Evolutionary conservation across 148 eudicot species (phyloP), one percentile per base, ranked within the genome.

Genomic region (Dysphania ambrosioides): DNA sequence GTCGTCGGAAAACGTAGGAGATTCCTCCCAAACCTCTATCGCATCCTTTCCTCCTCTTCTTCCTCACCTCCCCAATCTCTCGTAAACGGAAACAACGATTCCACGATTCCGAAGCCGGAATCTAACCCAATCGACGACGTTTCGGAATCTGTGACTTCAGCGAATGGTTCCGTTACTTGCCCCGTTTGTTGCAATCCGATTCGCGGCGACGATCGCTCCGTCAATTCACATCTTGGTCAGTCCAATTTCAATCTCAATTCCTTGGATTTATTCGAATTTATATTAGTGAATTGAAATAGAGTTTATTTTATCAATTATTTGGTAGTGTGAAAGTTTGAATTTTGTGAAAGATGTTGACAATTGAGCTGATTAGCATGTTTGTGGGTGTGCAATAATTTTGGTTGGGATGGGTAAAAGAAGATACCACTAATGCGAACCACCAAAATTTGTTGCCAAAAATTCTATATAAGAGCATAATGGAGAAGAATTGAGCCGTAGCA

Each of bases 171-270:
- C 75, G 91, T 82, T 16, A 69, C 27, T 66, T 90, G 96, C 70
- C 96, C 96, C 2, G 91, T 88, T 77, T 90, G 96, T 24, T 79
- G 74, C 3, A 69, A 35, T 66, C 38, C 72, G 62, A 80, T 90
- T 82, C 80, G 76, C 10, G 86, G 88, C 57, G 87, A 81, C 51
- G 82, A 88, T 72, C 66, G 60, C 24, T 27, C 67, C 32, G 71
- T 90, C 57, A 90, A 88, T 44, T 87, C 90, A 77, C 96, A 90
- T 81, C 79, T 90, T 23, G 96, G 92, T 88, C 8, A 67, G 73
- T 66, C 16, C 8, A 41, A 58, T 66, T 70, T 8, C 23, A 29
- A 53, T 23, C 27, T 27, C 1, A 18, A 24, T 30, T 27, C 72
- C n/a, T n/a, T n/a, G n/a, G n/a, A n/a, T n/a, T n/a, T n/a, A n/a